These are phyloP conservation scores for Penicillium sp. DNA, from an alignment of 2,329 filamentous ascomycete genomes.

Conservation along the genomic window DNA sequence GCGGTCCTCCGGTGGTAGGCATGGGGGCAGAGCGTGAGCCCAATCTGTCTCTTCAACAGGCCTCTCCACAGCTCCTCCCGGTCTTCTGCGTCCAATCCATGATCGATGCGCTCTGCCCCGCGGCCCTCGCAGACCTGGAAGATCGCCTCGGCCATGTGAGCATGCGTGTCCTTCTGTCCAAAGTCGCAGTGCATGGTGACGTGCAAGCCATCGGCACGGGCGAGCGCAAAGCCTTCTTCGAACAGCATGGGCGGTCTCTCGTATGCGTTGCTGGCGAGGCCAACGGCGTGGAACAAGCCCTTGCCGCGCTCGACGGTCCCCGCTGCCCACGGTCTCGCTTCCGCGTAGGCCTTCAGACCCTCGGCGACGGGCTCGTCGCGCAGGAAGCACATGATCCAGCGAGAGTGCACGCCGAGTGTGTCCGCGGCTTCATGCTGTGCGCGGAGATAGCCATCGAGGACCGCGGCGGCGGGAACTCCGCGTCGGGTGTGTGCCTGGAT, in stretches of 20 bases:
- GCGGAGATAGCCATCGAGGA: conserved; percentile 39
- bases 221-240: conserved; percentile 39
- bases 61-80: conserved; percentile 32
- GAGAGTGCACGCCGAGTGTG: conserved; percentile 30
- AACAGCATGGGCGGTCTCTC: conserved; percentile 48
- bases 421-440: conserved; percentile 32
- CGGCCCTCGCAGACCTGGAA: conserved; percentile 32
- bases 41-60: conserved; percentile 34
- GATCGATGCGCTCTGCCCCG: conserved; percentile 41
- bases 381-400: conserved; percentile 47
- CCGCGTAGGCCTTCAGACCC: conserved; percentile 41
- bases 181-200: conserved; percentile 54
- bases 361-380: conserved; percentile 41
- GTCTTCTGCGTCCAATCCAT: conserved; percentile 44
- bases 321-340: conserved; percentile 37
- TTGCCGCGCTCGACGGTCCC: conserved; percentile 26
- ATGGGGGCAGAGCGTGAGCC: conserved; percentile 45
- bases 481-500: conserved; percentile 44
- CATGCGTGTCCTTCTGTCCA: conserved; percentile 49
- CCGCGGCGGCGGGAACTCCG: conserved; percentile 30
- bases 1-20: conserved; percentile 43
- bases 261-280: conserved; percentile 50
- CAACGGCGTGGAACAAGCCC: conserved; percentile 47
- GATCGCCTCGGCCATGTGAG: conserved; percentile 43
- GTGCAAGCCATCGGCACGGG: conserved; percentile 24